These are phyloP conservation scores for Harringtonia lauricola DNA, from an alignment of 2,329 filamentous ascomycete genomes.

Conservation along the genomic window DNA sequence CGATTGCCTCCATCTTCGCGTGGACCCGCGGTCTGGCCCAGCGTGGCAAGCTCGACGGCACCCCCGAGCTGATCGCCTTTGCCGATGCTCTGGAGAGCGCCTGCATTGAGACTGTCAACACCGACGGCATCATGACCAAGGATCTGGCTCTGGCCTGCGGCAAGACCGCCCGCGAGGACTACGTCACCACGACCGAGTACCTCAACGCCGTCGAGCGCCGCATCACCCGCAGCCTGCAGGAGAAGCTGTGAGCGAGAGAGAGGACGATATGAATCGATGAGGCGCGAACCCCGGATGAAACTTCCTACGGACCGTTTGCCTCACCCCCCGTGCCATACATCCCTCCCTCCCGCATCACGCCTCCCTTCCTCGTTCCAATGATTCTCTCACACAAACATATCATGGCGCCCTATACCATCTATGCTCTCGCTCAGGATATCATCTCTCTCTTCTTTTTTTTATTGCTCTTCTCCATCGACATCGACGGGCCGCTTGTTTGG, in stretches of 20 bases:
- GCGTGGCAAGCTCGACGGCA: constrained; percentile 84
- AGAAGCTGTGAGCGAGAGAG: constrained; percentile 51
- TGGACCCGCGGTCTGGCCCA: constrained; percentile 94
- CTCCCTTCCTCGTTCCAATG: too few relatives aligned
- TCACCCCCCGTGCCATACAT: too few relatives aligned
- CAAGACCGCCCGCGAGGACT: constrained; percentile 71
- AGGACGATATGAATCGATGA: neutral
- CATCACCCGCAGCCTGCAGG: constrained; percentile 68
- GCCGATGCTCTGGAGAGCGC: constrained; percentile 87
- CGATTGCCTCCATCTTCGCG: constrained; percentile 96
- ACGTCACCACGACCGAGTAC: constrained; percentile 89
- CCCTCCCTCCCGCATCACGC: too few relatives aligned
- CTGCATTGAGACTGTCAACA: constrained; percentile 86
- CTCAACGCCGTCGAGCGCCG: constrained; percentile 84
- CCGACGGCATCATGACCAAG: constrained; percentile 98
- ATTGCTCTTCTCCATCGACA: too few relatives aligned
- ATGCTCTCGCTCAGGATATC: too few relatives aligned
- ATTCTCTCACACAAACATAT: too few relatives aligned
- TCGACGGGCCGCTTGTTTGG: too few relatives aligned
- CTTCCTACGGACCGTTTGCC: too few relatives aligned
- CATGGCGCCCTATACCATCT: too few relatives aligned
- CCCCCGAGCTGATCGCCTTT: constrained; percentile 84
- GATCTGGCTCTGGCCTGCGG: constrained; percentile 92
- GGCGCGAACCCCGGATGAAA: neutral
- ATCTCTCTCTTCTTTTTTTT: too few relatives aligned